These are phyloP conservation scores for Mycena capillaripes DNA, from an alignment of 768 basidiomycete species.

Conservation along the genomic window DNA sequence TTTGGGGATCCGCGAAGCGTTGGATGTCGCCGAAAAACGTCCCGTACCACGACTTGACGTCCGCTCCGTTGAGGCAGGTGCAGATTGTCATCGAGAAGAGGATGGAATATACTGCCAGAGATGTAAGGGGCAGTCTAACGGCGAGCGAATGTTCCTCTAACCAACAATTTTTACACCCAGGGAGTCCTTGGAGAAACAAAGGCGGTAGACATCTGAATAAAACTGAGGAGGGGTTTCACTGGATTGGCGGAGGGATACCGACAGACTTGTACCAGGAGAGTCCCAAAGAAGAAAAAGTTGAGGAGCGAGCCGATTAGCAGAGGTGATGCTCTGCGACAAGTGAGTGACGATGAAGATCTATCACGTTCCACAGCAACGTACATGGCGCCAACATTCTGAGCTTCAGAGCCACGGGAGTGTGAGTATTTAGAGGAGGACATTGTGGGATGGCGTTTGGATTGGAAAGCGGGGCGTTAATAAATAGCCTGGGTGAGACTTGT, in stretches of 20 bases:
- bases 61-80: conserved; percentile 15
- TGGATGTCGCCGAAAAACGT: conserved; percentile 10
- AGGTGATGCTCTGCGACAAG: conserved; percentile 4
- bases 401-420: too few relatives aligned
- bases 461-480: too few relatives aligned
- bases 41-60: conserved; percentile 20
- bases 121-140: too few relatives aligned
- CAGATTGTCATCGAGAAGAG: conserved; percentile 3
- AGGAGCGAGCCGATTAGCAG: conserved; percentile 27
- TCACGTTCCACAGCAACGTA: too few relatives aligned
- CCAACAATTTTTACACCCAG: conserved; percentile 1
- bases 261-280: conserved; percentile 20
- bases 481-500: too few relatives aligned
- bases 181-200: conserved; percentile 16
- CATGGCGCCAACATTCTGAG: too few relatives aligned
- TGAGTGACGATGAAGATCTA: too few relatives aligned
- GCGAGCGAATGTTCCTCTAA: not conserved
- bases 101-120: conserved; percentile 28
- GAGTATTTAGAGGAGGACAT: too few relatives aligned
- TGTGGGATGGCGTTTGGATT: too few relatives aligned
- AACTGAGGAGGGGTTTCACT: not conserved
- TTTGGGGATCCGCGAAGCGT: not conserved
- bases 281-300: conserved; percentile 19
- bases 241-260: not conserved
- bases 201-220: conserved; percentile 10